phyloP scores from a whole-genome alignment of 371 early-diverging fungal genomes.

The Mortierella sp. region DNA sequence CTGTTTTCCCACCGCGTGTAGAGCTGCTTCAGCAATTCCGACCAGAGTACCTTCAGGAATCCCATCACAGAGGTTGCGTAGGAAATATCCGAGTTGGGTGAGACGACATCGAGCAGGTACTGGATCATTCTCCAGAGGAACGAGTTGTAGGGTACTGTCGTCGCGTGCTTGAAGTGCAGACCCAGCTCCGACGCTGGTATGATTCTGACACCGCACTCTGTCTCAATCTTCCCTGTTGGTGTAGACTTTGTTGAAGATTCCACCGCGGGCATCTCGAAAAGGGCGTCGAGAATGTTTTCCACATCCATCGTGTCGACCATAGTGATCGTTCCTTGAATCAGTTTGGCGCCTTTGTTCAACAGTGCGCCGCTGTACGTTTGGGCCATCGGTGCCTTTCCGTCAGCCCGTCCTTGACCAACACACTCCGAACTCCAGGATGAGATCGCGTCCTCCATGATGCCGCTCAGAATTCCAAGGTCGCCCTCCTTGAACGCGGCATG shows the following conservation, averaged over 20 bases:
- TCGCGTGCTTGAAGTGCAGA: constrained; percentile 65
- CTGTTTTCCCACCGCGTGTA: constrained; percentile 80
- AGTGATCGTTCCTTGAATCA: constrained; percentile 42
- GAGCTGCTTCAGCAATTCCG: constrained; percentile 70
- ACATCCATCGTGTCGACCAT: constrained; percentile 53
- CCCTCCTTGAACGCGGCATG: constrained; percentile 46
- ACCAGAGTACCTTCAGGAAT: constrained; percentile 77
- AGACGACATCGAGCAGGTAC: constrained; percentile 67
- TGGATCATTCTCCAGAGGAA: constrained; percentile 80
- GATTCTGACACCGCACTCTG: constrained; percentile 14
- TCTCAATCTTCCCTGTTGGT: background rate
- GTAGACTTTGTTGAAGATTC: background rate
- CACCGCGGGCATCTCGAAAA: constrained; percentile 19
- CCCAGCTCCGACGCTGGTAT: constrained; percentile 61
- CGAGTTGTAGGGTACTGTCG: constrained; percentile 75
- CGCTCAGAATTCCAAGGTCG: constrained; percentile 44
- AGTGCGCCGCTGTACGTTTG: constrained; percentile 18
- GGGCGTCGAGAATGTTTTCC: constrained; percentile 51
- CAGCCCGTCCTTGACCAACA: background rate
- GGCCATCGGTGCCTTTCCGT: constrained; percentile 8
- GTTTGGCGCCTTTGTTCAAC: constrained; percentile 37
- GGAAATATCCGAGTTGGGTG: constrained; percentile 59
- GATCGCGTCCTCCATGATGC: constrained; percentile 51
- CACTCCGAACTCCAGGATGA: constrained; percentile 48
- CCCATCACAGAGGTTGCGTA: constrained; percentile 67